Evolutionary conservation across 805 yeast species (phyloP).

Genomic region (Candida hungchunana): DNA sequence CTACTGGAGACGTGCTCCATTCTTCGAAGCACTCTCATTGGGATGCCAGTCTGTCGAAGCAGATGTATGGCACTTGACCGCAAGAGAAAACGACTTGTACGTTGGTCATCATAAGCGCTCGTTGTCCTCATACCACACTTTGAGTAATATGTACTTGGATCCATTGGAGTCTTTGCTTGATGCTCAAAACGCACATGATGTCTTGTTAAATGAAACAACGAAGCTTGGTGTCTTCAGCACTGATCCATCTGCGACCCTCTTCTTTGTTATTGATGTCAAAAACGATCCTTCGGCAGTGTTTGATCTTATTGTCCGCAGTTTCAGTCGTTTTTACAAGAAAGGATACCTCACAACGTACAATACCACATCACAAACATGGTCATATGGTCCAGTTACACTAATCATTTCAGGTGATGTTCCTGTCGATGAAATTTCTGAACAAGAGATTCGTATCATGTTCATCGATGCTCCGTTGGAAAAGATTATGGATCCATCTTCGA

Average conservation of each 20-base stretch:
- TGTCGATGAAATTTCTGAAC: slow-evolving; percentile 28
- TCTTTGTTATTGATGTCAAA: slow-evolving; percentile 62
- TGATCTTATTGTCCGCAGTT: slow-evolving; percentile 37
- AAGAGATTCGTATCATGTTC: slow-evolving; percentile 13
- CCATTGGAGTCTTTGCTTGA: slow-evolving; percentile 47
- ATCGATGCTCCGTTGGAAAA: slow-evolving; percentile 41
- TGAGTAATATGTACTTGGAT: slow-evolving; percentile 47
- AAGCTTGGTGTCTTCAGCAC: slow-evolving; percentile 26
- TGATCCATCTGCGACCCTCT: slow-evolving; percentile 47
- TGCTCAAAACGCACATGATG: slow-evolving; percentile 32
- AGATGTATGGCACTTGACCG: slow-evolving; percentile 50
- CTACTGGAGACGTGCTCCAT: slow-evolving; percentile 57
- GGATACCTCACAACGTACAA: slow-evolving; percentile 51
- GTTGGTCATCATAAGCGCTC: slow-evolving; percentile 59
- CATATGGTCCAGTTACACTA: slow-evolving; percentile 54
- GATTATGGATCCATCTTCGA: background rate
- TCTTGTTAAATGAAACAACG: background rate
- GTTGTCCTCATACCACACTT: slow-evolving; percentile 40
- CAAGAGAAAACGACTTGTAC: slow-evolving; percentile 34
- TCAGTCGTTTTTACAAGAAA: slow-evolving; percentile 43
- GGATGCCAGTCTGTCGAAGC: slow-evolving; percentile 62
- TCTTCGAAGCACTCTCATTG: slow-evolving; percentile 47
- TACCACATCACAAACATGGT: slow-evolving; percentile 28
- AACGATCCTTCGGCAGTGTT: slow-evolving; percentile 45
- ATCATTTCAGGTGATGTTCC: slow-evolving; percentile 69